Conservation (phyloP, 2,329 filamentous ascomycete genomes). For the Fusarium papillatum region DNA sequence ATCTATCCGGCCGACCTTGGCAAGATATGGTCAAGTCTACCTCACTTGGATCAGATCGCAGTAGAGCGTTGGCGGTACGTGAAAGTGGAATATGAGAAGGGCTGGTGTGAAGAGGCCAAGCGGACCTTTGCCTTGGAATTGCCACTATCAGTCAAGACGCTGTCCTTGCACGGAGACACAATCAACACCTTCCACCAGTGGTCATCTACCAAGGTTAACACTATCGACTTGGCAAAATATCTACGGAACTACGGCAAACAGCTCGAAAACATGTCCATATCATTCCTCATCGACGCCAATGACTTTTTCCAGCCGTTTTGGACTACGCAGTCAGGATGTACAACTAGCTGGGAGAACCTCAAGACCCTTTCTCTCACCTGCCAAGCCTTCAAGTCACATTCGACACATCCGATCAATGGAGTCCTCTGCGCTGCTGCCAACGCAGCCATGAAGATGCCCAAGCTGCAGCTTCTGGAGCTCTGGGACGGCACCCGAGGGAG, state of each 20-base stretch:
- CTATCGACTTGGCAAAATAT: constrained; percentile 1
- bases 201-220: neutral
- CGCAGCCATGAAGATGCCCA: constrained; percentile 16
- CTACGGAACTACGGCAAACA: neutral
- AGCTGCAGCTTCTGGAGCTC: constrained; percentile 3
- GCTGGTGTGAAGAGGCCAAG: neutral
- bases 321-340: neutral
- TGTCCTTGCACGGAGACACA: constrained; percentile 7
- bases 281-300: constrained; percentile 17
- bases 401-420: neutral
- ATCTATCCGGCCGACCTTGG: neutral
- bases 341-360: neutral
- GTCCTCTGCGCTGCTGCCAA: constrained; percentile 13
- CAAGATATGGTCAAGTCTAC: neutral
- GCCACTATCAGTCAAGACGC: constrained; percentile 5
- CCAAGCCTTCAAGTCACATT: neutral
- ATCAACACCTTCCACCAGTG: neutral
- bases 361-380: constrained; percentile 7
- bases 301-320: constrained; percentile 10
- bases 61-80: constrained; percentile 15
- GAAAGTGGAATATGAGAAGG: neutral
- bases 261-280: constrained; percentile 16
- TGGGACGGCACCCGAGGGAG: neutral
- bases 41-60: neutral
- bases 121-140: neutral